phyloP scores from a whole-genome alignment of 768 basidiomycete species.

The Auriscalpium microsporum region DNA sequence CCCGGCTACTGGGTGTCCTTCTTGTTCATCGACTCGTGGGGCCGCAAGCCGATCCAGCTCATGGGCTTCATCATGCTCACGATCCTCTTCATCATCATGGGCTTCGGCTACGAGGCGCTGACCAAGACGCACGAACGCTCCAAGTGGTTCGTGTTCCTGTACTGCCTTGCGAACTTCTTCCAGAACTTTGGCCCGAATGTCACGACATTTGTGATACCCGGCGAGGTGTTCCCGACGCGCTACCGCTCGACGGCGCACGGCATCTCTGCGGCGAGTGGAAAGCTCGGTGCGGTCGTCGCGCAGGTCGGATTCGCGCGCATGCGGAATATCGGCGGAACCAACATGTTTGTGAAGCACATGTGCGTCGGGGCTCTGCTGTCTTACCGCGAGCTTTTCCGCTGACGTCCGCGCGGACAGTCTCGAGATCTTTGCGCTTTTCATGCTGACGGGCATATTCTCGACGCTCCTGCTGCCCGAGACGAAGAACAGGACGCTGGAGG shows the following conservation, averaged over 20 bases:
- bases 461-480: constrained; percentile 79
- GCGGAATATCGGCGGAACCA: constrained; percentile 58
- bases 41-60: constrained; percentile 74
- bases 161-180: constrained; percentile 86
- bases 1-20: constrained; percentile 69
- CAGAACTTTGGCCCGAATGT: constrained; percentile 82
- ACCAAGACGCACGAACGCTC: constrained; percentile 31
- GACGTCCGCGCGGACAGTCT: constrained; percentile 32
- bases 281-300: constrained; percentile 74
- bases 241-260: constrained; percentile 83
- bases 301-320: constrained; percentile 70
- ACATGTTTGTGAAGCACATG: constrained; percentile 61
- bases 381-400: not conserved
- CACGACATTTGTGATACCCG: constrained; percentile 75
- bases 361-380: constrained; percentile 25
- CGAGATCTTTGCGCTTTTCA: constrained; percentile 79
- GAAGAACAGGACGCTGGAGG: constrained; percentile 56
- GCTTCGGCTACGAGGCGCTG: constrained; percentile 59
- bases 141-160: constrained; percentile 72
- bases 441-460: constrained; percentile 78
- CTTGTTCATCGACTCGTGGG: constrained; percentile 68
- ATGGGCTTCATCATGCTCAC: constrained; percentile 70
- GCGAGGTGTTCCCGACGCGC: constrained; percentile 82
- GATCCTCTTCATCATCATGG: constrained; percentile 59
- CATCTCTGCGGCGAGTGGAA: constrained; percentile 76